Evolutionary conservation across 768 basidiomycete species (phyloP).

Genomic region (Suillus plorans): DNA sequence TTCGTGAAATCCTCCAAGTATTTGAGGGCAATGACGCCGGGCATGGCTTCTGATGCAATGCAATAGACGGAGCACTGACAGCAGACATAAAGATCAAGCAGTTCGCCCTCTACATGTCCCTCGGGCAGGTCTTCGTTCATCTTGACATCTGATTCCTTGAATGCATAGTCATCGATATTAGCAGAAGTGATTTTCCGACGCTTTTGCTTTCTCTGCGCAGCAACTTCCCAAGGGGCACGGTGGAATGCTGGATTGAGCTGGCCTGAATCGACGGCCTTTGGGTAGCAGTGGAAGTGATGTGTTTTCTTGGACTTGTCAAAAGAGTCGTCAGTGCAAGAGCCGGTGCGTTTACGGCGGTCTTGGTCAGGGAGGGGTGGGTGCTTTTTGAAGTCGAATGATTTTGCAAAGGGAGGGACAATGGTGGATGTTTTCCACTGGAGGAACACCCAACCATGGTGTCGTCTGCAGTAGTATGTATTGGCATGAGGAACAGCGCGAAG

Average conservation of each 20-base stretch:
- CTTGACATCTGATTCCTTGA: conserved; percentile 26
- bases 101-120: conserved; percentile 42
- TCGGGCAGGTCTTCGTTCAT: conserved; percentile 36
- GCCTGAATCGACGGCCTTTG: conserved; percentile 65
- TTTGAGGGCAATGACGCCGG: conserved; percentile 68
- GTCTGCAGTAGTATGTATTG: conserved; percentile 79
- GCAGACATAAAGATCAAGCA: conserved; percentile 79
- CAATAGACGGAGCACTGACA: conserved; percentile 82
- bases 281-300: conserved; percentile 82
- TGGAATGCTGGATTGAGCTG: conserved; percentile 63
- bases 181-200: conserved; percentile 51
- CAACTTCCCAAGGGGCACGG: conserved; percentile 60
- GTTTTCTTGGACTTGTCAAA: conserved; percentile 55
- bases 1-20: conserved; percentile 61
- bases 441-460: conserved; percentile 82
- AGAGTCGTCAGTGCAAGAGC: conserved; percentile 55
- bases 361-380: conserved; percentile 56
- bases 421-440: conserved; percentile 66
- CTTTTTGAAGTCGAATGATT: conserved; percentile 45
- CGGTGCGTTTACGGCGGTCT: conserved; percentile 43
- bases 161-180: conserved; percentile 27
- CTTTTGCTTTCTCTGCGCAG: conserved; percentile 49
- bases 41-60: conserved; percentile 65
- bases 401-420: conserved; percentile 59
- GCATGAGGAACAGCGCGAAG: conserved; percentile 76